Conservation (phyloP, 768 basidiomycete genomes). For the Mycena sanguinolenta region DNA sequence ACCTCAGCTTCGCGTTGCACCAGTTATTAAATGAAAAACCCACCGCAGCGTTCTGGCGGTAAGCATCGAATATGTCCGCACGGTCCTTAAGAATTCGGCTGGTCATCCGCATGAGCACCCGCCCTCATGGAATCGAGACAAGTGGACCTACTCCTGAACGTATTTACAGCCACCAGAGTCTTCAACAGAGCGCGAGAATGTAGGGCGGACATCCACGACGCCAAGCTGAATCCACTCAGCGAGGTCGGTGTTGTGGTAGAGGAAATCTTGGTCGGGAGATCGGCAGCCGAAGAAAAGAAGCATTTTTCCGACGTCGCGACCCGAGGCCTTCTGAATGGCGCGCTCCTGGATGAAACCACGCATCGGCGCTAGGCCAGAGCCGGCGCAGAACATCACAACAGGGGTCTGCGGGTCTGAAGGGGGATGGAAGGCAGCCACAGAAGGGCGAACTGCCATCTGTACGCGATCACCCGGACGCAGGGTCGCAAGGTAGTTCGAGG, state of each 20-base stretch:
- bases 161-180: slow-evolving; percentile 11
- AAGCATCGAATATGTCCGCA: slow-evolving; percentile 46
- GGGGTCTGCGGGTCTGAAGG: slow-evolving; percentile 52
- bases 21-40: not conserved
- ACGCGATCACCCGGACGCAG: slow-evolving; percentile 56
- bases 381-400: slow-evolving; percentile 60
- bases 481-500: slow-evolving; percentile 57
- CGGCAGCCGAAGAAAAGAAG: slow-evolving; percentile 64
- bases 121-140: not conserved
- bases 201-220: slow-evolving; percentile 44
- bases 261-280: slow-evolving; percentile 54
- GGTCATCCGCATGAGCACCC: not conserved
- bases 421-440: slow-evolving; percentile 56
- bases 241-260: slow-evolving; percentile 59
- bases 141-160: slow-evolving; percentile 8
- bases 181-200: not conserved
- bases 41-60: slow-evolving; percentile 51
- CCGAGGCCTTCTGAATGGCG: slow-evolving; percentile 57
- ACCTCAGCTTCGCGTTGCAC: not conserved
- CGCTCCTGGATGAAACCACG: slow-evolving; percentile 65
- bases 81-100: slow-evolving; percentile 39
- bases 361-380: slow-evolving; percentile 63
- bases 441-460: slow-evolving; percentile 57
- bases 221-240: slow-evolving; percentile 57
- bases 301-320: slow-evolving; percentile 54